Conservation (phyloP, 139 green algal genomes). For the Deuterostichococcus epilithicus region DNA sequence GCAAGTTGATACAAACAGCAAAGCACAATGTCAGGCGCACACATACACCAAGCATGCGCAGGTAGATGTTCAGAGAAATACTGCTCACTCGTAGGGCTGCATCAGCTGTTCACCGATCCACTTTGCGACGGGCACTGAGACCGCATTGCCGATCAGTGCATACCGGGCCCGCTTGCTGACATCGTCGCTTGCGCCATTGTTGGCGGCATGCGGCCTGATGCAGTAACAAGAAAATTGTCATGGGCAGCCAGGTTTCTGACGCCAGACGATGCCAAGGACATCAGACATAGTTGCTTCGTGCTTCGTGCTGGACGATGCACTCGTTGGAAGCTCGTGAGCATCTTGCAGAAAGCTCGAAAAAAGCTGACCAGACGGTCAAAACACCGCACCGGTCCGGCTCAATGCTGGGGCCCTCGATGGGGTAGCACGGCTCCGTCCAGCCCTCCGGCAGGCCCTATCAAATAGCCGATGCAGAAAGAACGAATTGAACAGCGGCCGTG, state of each 20-base stretch:
- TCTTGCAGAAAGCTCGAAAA: no score
- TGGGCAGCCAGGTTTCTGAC: no score
- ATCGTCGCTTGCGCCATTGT: background rate
- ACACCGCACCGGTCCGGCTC: background rate
- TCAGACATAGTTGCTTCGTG: no score
- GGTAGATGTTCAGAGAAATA: slow-evolving; percentile 39
- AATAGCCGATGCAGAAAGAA: background rate
- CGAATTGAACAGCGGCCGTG: no score
- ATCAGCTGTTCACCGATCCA: slow-evolving; percentile 73
- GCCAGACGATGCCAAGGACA: no score
- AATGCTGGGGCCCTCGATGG: slow-evolving; percentile 32
- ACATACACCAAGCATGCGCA: background rate
- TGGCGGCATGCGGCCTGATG: background rate
- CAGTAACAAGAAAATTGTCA: background rate
- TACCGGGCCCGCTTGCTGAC: slow-evolving; percentile 38
- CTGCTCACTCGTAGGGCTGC: slow-evolving; percentile 47
- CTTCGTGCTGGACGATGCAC: no score
- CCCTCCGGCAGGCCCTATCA: slow-evolving; percentile 73
- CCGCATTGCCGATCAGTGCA: slow-evolving; percentile 76
- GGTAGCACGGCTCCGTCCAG: slow-evolving; percentile 61
- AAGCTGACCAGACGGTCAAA: no score
- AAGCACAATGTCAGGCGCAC: no score
- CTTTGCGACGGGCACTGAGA: slow-evolving; percentile 71
- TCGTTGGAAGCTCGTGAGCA: no score
- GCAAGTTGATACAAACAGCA: no score